phyloP scores from a whole-genome alignment of 495 filamentous ascomycete genomes.

The Penicilliopsis zonata region DNA sequence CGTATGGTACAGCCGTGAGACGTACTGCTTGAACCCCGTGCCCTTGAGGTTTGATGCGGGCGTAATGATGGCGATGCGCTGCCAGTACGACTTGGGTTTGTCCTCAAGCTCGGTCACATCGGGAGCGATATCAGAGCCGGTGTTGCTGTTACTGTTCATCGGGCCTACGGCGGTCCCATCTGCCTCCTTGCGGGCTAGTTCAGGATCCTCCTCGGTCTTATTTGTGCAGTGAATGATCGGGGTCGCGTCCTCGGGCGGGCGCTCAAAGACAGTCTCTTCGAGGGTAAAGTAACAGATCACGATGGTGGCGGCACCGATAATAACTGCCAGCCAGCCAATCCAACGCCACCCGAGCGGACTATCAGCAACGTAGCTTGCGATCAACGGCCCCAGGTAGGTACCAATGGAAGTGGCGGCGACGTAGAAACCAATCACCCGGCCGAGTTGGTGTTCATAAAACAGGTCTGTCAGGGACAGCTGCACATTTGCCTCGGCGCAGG shows the following conservation, averaged over 20 bases:
- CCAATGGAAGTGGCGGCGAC: slow-evolving; percentile 18
- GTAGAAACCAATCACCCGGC: slow-evolving; percentile 13
- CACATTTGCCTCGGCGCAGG: slow-evolving; percentile 16
- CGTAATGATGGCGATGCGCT: slow-evolving; percentile 18
- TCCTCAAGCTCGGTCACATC: neutral
- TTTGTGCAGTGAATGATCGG: neutral
- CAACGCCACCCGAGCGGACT: slow-evolving; percentile 14
- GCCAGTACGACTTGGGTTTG: slow-evolving; percentile 11
- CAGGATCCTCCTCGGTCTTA: neutral
- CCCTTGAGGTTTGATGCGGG: slow-evolving; percentile 14
- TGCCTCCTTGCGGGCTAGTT: no score
- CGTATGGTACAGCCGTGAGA: slow-evolving; percentile 10
- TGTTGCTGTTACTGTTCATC: no score
- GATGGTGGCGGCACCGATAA: slow-evolving; percentile 13
- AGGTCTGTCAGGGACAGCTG: slow-evolving; percentile 16
- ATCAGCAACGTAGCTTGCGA: slow-evolving; percentile 16
- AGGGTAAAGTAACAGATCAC: slow-evolving; percentile 13
- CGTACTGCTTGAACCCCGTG: slow-evolving; percentile 17
- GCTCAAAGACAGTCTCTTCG: slow-evolving; percentile 18
- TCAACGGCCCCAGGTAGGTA: slow-evolving; percentile 18
- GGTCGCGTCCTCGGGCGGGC: neutral
- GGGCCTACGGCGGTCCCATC: no score
- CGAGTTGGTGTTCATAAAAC: slow-evolving; percentile 16
- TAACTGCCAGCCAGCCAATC: slow-evolving; percentile 19
- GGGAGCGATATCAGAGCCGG: neutral